A percentile compares a stretch with the other conserved stretches of the same genome.
Evolutionary conservation across 2,329 filamentous ascomycete species (phyloP).

Genomic region (Pseudocercospora macadamiae): DNA sequence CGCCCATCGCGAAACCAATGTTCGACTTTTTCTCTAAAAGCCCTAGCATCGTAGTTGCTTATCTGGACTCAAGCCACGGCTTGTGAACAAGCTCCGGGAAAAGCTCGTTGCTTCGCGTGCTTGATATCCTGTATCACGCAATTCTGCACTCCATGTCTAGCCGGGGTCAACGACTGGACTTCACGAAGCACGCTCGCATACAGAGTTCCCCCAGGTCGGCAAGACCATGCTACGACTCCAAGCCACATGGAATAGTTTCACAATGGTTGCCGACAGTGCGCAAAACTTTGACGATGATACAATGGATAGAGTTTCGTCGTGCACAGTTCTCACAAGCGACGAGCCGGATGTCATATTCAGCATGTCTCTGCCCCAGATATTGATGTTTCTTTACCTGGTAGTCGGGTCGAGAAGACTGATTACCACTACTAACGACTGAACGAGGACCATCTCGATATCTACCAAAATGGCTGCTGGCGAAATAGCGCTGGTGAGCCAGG

Average conservation of each 20-base stretch:
- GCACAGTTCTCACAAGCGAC: conserved; percentile 2
- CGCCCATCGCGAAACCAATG: no score
- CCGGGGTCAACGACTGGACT: background rate
- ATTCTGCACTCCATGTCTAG: conserved; percentile 7
- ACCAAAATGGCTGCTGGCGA: conserved; percentile 6
- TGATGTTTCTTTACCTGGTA: no score
- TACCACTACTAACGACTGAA: no score
- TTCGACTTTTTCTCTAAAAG: background rate
- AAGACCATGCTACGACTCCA: background rate
- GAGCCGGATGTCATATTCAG: background rate
- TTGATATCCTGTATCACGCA: conserved; percentile 12
- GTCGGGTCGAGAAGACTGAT: background rate
- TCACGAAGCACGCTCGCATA: background rate
- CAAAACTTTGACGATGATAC: conserved; percentile 1
- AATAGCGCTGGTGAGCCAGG: conserved; percentile 9
- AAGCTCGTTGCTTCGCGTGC: conserved; percentile 8
- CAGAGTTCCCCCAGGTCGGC: conserved; percentile 4
- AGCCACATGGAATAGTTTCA: background rate
- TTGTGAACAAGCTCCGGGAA: background rate
- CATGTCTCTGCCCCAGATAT: background rate
- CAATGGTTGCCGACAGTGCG: background rate
- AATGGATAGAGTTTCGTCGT: conserved; percentile 7
- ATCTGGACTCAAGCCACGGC: background rate
- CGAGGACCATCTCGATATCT: background rate
- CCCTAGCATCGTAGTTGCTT: background rate